Percentiles rank a stretch among this genome's conserved stretches.
These are phyloP conservation scores for Diospyros lotus DNA, from an alignment of 148 eudicot species.

Conservation along the genomic window DNA sequence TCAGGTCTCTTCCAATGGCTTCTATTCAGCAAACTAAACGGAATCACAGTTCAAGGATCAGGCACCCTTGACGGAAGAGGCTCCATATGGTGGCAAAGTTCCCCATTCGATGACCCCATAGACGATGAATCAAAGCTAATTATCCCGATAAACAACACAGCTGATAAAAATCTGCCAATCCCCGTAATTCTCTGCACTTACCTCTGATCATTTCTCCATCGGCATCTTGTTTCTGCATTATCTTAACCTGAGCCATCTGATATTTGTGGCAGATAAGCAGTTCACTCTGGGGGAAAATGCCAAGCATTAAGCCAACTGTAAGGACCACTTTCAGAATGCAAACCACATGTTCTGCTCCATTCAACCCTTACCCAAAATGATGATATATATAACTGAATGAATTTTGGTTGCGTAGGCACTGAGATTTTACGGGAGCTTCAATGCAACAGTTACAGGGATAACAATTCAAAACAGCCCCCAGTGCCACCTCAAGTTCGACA, in stretches of 20 bases:
- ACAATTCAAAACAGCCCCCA: conserved; percentile 87
- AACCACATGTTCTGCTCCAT: conserved; percentile 1
- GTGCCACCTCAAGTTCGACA: conserved; percentile 86
- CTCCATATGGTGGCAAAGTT: conserved; percentile 80
- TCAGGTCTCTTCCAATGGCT: conserved; percentile 72
- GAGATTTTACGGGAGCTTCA: conserved; percentile 76
- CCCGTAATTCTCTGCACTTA: conserved; percentile 38
- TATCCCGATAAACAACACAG: conserved; percentile 51
- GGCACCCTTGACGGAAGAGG: conserved; percentile 92
- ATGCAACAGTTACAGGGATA: conserved; percentile 87
- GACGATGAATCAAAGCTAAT: conserved; percentile 52
- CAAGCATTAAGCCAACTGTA: conserved; percentile 86
- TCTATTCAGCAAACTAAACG: conserved; percentile 72
- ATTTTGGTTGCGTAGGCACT: conserved; percentile 56
- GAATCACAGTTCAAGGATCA: conserved; percentile 61
- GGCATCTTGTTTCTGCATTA: conserved; percentile 10
- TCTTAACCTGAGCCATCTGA: conserved; percentile 1
- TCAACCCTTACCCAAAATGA: background rate
- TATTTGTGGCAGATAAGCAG: conserved; percentile 49
- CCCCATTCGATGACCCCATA: conserved; percentile 40
- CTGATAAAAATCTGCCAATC: conserved; percentile 32
- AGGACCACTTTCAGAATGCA: conserved; percentile 21
- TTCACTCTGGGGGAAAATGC: conserved; percentile 63
- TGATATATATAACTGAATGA: background rate
- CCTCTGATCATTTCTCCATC: background rate